These are phyloP conservation scores for Xylaria telfairii DNA, from an alignment of 495 filamentous ascomycete genomes.

Conservation along the genomic window DNA sequence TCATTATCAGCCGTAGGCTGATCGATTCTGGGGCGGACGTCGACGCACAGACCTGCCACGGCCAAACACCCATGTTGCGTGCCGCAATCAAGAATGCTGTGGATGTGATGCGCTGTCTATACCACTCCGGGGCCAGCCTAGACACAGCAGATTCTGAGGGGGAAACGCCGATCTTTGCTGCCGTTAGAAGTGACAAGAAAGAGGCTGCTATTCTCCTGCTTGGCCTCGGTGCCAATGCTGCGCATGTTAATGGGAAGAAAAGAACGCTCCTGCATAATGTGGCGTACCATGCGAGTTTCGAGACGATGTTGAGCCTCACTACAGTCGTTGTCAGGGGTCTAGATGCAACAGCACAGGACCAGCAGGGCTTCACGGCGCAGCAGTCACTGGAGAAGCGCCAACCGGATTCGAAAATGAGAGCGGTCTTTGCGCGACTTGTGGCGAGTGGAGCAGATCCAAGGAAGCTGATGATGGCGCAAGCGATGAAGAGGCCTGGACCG, in stretches of 20 bases:
- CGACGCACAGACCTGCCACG: background rate
- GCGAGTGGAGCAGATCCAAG: background rate
- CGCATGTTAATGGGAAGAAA: background rate
- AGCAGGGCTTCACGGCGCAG: background rate
- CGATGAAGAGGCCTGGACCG: background rate
- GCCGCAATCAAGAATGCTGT: background rate
- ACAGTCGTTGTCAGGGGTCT: background rate
- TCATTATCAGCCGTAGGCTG: background rate
- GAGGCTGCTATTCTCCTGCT: background rate
- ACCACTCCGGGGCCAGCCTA: conserved; percentile 1
- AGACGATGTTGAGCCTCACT: background rate
- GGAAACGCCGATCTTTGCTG: background rate
- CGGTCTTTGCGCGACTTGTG: background rate
- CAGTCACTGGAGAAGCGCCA: background rate
- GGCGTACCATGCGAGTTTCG: background rate
- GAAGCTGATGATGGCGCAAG: background rate
- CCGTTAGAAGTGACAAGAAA: background rate
- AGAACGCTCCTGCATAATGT: background rate
- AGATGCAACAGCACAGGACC: background rate
- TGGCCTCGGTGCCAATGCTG: background rate
- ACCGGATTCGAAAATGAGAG: background rate
- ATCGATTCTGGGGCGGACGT: background rate
- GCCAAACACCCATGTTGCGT: background rate
- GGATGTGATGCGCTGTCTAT: background rate
- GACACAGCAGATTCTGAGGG: background rate